A percentile compares a stretch with the other conserved stretches of the same genome.
phyloP scores from a whole-genome alignment of 23 red algal genomes.

The Cyanidium caldarium region DNA sequence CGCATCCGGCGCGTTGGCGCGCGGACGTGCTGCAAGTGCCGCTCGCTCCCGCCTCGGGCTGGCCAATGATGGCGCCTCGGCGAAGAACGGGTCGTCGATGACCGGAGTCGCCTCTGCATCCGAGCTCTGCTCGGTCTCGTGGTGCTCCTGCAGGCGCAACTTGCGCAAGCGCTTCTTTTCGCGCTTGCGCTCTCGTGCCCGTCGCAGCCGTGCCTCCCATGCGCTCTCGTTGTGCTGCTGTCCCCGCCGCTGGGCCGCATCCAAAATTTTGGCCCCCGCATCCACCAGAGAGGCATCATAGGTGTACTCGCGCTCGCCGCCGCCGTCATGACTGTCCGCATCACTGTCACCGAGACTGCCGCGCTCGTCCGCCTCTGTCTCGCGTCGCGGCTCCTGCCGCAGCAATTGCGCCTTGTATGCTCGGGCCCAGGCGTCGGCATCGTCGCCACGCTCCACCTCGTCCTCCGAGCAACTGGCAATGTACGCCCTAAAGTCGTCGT shows the following conservation, averaged over 20 bases:
- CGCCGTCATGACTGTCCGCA: background rate
- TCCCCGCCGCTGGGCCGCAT: conserved; percentile 26
- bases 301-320: conserved; percentile 42
- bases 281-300: conserved; percentile 68
- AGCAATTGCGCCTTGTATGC: too few relatives aligned
- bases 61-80: too few relatives aligned
- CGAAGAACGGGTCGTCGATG: conserved; percentile 58
- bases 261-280: conserved; percentile 53
- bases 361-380: too few relatives aligned
- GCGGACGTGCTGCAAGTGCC: too few relatives aligned
- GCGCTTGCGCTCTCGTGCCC: conserved; percentile 43
- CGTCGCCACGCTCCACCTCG: background rate
- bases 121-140: background rate
- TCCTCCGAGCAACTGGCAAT: conserved; percentile 40
- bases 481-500: conserved; percentile 85
- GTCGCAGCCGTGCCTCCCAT: conserved; percentile 72
- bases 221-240: conserved; percentile 24
- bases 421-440: too few relatives aligned
- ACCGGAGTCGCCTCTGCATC: background rate
- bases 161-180: conserved; percentile 27
- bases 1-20: background rate
- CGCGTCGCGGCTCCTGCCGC: too few relatives aligned
- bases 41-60: too few relatives aligned
- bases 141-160: background rate
- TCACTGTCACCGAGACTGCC: background rate